These are phyloP conservation scores for Suillus cothurnatus DNA, from an alignment of 768 basidiomycete genomes.

Conservation along the genomic window DNA sequence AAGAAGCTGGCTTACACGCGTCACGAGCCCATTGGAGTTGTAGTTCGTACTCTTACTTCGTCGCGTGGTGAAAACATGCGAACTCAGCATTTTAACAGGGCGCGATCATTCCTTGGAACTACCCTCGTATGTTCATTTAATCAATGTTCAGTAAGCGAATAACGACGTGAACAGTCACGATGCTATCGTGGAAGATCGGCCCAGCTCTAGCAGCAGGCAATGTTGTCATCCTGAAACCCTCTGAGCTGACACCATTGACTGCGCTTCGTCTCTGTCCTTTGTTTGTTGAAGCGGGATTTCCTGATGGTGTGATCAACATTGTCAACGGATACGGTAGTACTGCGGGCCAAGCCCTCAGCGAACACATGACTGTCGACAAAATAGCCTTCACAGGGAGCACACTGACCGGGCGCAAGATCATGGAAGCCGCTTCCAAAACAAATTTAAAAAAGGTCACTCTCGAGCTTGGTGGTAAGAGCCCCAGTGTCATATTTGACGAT, in stretches of 20 bases:
- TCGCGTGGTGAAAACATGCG: conserved; percentile 15
- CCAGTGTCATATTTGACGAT: conserved; percentile 63
- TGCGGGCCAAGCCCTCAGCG: conserved; percentile 58
- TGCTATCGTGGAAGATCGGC: conserved; percentile 44
- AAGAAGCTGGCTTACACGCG: conserved; percentile 66
- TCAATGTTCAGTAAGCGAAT: not conserved
- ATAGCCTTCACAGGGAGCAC: conserved; percentile 78
- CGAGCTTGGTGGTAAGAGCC: conserved; percentile 75
- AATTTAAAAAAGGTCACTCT: conserved; percentile 74
- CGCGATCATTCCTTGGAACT: conserved; percentile 72
- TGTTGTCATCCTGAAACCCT: conserved; percentile 63
- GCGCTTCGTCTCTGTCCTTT: conserved; percentile 49
- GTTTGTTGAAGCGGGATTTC: conserved; percentile 60
- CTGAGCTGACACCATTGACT: conserved; percentile 64
- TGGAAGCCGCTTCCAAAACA: conserved; percentile 60
- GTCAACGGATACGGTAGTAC: conserved; percentile 55
- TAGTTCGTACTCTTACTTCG: conserved; percentile 23
- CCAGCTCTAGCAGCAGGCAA: conserved; percentile 69
- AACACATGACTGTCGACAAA: conserved; percentile 62
- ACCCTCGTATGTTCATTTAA: conserved; percentile 36
- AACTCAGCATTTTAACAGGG: conserved; percentile 27
- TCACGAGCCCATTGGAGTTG: conserved; percentile 67
- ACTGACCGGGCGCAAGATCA: conserved; percentile 61
- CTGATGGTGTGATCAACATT: conserved; percentile 64
- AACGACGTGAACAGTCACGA: not conserved